A percentile compares a stretch with the other conserved stretches of the same genome.
Evolutionary conservation across 129 eudicot genomes (phyloP).

Genomic region (Erigeron canadensis): DNA sequence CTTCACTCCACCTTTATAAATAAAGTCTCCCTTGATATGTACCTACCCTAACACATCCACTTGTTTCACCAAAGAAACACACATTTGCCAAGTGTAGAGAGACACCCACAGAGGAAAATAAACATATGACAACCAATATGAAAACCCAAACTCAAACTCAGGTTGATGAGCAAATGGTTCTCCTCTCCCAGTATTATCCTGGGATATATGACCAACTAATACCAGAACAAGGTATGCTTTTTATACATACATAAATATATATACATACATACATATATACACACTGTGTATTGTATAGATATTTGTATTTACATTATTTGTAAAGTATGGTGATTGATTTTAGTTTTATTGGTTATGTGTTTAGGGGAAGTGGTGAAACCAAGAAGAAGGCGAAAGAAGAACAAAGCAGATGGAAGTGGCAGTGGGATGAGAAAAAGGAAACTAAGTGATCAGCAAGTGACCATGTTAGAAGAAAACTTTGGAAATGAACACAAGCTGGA

Average conservation of each 20-base stretch:
- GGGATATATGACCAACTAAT: constrained; percentile 59
- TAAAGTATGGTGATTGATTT: constrained; percentile 17
- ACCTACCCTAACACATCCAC: constrained; percentile 39
- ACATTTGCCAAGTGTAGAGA: constrained; percentile 37
- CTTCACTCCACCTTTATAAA: constrained; percentile 46
- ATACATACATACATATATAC: not conserved
- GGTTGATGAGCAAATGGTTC: constrained; percentile 64
- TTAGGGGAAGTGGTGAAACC: constrained; percentile 49
- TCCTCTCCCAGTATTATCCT: constrained; percentile 71
- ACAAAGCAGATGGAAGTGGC: constrained; percentile 37
- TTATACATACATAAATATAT: constrained; percentile 6
- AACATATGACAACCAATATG: constrained; percentile 40
- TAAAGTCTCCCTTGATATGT: constrained; percentile 39
- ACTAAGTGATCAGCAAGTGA: constrained; percentile 68
- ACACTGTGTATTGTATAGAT: not conserved
- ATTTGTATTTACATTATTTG: constrained; percentile 16
- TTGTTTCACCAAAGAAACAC: constrained; percentile 32
- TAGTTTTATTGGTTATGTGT: not conserved
- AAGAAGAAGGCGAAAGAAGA: constrained; percentile 60
- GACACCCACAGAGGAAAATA: constrained; percentile 11
- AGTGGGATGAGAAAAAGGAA: constrained; percentile 71
- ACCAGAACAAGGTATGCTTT: constrained; percentile 57
- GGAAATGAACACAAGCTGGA: constrained; percentile 78
- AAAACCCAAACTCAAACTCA: constrained; percentile 30
- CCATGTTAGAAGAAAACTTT: constrained; percentile 54